These are phyloP conservation scores for Omphalea diandra DNA, from an alignment of 441 rosid genomes.

Conservation along the genomic window DNA sequence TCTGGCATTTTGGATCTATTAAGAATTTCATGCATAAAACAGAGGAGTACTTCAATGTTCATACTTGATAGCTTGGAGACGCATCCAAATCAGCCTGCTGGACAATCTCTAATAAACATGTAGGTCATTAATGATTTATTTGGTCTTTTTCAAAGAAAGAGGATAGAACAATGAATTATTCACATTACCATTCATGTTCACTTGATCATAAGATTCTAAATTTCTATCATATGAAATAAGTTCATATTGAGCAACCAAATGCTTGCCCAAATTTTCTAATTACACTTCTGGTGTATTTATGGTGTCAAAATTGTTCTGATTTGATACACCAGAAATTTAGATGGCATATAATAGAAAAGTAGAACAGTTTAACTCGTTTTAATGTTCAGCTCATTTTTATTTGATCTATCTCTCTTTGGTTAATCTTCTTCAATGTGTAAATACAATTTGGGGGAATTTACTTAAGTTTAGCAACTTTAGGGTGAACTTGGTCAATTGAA, in stretches of 20 bases:
- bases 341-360: no score
- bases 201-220: not conserved
- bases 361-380: not conserved
- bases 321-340: no score
- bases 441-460: no score
- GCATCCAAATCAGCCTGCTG: conserved; percentile 5
- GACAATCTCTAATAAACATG: conserved; percentile 18
- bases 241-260: not conserved
- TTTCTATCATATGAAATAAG: conserved; percentile 1
- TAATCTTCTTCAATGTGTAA: not conserved
- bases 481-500: no score
- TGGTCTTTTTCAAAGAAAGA: conserved; percentile 5
- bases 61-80: not conserved
- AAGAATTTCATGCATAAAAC: not conserved
- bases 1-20: conserved; percentile 1
- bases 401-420: not conserved
- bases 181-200: not conserved
- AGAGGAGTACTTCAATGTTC: conserved; percentile 2
- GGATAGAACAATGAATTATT: not conserved
- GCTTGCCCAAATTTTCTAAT: not conserved
- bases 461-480: no score
- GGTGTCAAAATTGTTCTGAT: not conserved
- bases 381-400: not conserved
- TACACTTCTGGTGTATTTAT: not conserved
- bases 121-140: conserved; percentile 9